Conservation (phyloP, 257 asterid genomes). For the Solanum chmielewskii region DNA sequence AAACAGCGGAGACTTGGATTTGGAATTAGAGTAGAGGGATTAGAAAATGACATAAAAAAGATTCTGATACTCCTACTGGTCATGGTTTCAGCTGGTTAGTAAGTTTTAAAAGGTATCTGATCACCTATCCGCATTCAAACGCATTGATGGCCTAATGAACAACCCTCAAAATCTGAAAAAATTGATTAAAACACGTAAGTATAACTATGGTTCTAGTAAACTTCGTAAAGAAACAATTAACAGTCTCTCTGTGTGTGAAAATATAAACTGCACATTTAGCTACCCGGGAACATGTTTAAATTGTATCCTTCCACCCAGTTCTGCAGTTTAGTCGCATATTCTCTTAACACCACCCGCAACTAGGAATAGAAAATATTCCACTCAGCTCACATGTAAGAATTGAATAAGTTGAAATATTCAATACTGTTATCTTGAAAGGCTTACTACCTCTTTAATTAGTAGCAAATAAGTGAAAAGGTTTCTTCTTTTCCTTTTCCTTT, state of each 20-base stretch:
- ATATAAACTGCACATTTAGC: neutral
- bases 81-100: constrained; percentile 2
- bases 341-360: neutral
- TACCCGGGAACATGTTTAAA: neutral
- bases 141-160: neutral
- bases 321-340: neutral
- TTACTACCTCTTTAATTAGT: neutral
- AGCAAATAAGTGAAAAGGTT: neutral
- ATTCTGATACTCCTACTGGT: constrained; percentile 4
- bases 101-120: neutral
- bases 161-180: neutral
- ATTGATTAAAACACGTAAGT: neutral
- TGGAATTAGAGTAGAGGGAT: neutral
- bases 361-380: neutral
- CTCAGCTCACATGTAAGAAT: neutral
- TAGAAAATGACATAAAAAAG: constrained; percentile 2
- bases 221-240: neutral
- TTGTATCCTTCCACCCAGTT: neutral
- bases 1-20: neutral
- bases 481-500: neutral
- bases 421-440: neutral
- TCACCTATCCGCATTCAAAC: neutral
- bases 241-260: neutral
- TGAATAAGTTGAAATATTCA: neutral
- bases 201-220: neutral